phyloP scores from a whole-genome alignment of 352 stramenopile genomes.

The Globisporangium canariense region DNA sequence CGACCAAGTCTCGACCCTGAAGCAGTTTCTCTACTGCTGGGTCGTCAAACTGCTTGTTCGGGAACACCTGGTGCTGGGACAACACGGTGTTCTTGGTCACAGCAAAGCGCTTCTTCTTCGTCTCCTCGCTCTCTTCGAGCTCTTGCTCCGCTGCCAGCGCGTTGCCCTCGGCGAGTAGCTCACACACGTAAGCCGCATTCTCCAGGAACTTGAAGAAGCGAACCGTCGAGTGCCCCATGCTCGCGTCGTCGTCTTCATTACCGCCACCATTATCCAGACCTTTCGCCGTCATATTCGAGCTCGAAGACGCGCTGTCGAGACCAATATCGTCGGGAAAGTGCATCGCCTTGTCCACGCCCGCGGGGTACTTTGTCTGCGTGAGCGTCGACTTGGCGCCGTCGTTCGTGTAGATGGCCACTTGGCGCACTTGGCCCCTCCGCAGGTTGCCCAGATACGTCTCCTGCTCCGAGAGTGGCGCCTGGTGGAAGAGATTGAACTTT shows the following conservation, averaged over 20 bases:
- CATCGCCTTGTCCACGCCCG: conserved; percentile 50
- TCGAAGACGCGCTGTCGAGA: conserved; percentile 31
- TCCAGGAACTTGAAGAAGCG: conserved; percentile 67
- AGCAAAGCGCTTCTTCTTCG: conserved; percentile 12
- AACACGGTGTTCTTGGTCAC: conserved; percentile 11
- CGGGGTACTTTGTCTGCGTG: conserved; percentile 51
- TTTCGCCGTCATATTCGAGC: conserved; percentile 8
- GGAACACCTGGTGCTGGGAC: conserved; percentile 30
- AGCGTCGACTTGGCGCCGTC: conserved; percentile 44
- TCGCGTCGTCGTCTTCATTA: conserved; percentile 16
- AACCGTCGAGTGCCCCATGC: conserved; percentile 26
- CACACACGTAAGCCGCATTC: conserved; percentile 51
- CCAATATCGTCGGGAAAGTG: conserved; percentile 77
- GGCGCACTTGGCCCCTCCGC: conserved; percentile 42
- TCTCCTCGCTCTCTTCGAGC: conserved; percentile 11
- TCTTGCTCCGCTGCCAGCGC: conserved; percentile 23
- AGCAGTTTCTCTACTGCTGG: conserved; percentile 32
- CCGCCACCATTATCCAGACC: background rate
- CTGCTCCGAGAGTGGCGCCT: conserved; percentile 49
- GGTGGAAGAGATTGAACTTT: conserved; percentile 65
- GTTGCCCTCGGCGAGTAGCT: conserved; percentile 55
- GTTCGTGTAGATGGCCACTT: conserved; percentile 57
- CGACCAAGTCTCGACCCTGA: conserved; percentile 26
- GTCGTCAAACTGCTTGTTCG: conserved; percentile 30
- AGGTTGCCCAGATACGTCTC: conserved; percentile 55